These are phyloP conservation scores for Fraxinus platypoda DNA, from an alignment of 305 asterid genomes.

Conservation along the genomic window DNA sequence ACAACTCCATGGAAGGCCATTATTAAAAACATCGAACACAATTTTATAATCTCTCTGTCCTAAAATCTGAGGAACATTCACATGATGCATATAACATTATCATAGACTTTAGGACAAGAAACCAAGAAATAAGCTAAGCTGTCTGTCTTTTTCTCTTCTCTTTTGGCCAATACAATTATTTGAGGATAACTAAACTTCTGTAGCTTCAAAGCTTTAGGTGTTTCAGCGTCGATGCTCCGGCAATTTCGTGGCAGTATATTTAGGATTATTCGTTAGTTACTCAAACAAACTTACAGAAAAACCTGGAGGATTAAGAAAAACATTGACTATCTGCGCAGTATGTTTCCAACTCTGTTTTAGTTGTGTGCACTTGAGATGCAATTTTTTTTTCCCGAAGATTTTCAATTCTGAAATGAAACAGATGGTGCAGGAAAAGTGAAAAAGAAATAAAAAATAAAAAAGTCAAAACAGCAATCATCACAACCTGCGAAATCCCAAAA, in stretches of 20 bases:
- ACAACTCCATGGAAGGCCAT: slow-evolving; percentile 36
- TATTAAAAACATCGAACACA: slow-evolving; percentile 23
- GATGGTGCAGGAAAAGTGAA: background rate
- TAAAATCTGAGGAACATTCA: slow-evolving; percentile 38
- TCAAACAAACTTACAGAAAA: slow-evolving; percentile 10
- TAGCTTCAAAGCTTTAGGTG: background rate
- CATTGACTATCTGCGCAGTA: background rate
- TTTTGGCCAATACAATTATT: background rate
- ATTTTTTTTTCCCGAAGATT: background rate
- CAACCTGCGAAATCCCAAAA: slow-evolving; percentile 8
- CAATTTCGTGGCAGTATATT: background rate
- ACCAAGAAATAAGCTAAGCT: slow-evolving; percentile 13
- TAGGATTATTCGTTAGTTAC: background rate
- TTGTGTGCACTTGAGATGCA: background rate
- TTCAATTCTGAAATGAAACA: background rate
- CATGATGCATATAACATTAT: slow-evolving; percentile 31
- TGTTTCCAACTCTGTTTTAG: background rate
- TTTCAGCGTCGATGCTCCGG: background rate
- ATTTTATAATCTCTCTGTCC: slow-evolving; percentile 17
- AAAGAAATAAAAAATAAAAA: background rate
- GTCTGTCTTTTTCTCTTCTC: background rate
- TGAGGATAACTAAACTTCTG: background rate
- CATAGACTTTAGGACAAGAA: slow-evolving; percentile 15
- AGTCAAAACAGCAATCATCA: slow-evolving; percentile 23
- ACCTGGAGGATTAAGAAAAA: background rate